Percentiles rank a stretch among this genome's conserved stretches.
These are phyloP conservation scores for Plantago major DNA, from an alignment of 257 asterid genomes.

Conservation along the genomic window DNA sequence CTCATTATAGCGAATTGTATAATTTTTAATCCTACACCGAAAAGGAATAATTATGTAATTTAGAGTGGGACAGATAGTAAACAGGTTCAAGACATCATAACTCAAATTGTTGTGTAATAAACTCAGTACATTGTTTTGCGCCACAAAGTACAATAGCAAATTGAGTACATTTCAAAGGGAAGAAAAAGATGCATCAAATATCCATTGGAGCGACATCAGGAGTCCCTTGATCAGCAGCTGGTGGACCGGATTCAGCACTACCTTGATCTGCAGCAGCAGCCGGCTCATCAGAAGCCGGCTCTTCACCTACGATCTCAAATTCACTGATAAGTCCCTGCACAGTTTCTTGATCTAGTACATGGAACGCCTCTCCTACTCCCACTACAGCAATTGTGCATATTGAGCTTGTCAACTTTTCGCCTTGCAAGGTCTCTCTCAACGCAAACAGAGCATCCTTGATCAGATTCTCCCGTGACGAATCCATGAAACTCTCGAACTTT, in stretches of 20 bases:
- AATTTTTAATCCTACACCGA: too few species aligned
- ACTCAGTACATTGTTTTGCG: too few species aligned
- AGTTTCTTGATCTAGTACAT: conserved; percentile 63
- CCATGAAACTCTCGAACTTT: conserved; percentile 58
- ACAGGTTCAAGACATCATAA: too few species aligned
- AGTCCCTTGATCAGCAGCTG: conserved; percentile 28
- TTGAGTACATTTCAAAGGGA: too few species aligned
- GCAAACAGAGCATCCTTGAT: conserved; percentile 92
- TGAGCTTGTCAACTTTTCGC: conserved; percentile 84
- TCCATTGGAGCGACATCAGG: conserved; percentile 81
- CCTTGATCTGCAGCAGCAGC: conserved; percentile 46
- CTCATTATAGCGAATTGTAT: too few species aligned
- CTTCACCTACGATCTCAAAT: conserved; percentile 77
- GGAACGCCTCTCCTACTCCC: conserved; percentile 78
- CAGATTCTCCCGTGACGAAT: conserved; percentile 68
- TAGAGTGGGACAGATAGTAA: too few species aligned
- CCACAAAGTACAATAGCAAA: too few species aligned
- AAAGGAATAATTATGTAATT: too few species aligned
- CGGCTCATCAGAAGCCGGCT: conserved; percentile 36
- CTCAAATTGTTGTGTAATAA: too few species aligned
- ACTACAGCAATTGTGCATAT: conserved; percentile 79
- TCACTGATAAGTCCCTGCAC: conserved; percentile 71
- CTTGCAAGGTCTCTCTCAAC: conserved; percentile 91
- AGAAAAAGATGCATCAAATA: conserved; percentile 31
- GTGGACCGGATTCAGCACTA: conserved; percentile 12